phyloP scores from a whole-genome alignment of 192 early-diverging fungal genomes.

The Helicostylum pulchrum region DNA sequence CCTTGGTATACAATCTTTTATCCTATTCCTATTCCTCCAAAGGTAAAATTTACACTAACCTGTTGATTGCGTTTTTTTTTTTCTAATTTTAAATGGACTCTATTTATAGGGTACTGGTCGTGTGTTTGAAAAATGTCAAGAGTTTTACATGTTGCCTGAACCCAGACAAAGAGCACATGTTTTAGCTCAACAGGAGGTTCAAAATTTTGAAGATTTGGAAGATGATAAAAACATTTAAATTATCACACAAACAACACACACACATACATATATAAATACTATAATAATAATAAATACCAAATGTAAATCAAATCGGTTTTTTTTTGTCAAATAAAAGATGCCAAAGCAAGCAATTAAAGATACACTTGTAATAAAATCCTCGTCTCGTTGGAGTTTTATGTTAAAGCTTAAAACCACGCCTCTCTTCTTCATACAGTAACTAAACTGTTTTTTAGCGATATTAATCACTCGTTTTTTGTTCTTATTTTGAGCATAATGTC shows the following conservation, averaged over 20 bases:
- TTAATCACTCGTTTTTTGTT: too few species aligned
- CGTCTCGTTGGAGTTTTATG: too few species aligned
- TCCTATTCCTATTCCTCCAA: conserved; percentile 49
- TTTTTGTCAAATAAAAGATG: too few species aligned
- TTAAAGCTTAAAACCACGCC: too few species aligned
- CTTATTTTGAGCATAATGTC: too few species aligned
- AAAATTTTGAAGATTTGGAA: conserved; percentile 34
- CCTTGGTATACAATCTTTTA: conserved; percentile 51
- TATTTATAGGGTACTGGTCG: conserved; percentile 22
- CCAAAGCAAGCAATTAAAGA: too few species aligned
- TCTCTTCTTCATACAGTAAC: too few species aligned
- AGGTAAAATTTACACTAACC: conserved; percentile 18
- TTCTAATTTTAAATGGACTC: not conserved
- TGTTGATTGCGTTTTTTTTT: not conserved
- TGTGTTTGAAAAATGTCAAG: conserved; percentile 35
- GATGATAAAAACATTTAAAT: conserved; percentile 20
- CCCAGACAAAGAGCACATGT: conserved; percentile 22
- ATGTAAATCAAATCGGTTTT: too few species aligned
- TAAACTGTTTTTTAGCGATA: too few species aligned
- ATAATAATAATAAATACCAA: not conserved
- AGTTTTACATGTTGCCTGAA: conserved; percentile 29
- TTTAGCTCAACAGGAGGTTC: conserved; percentile 22
- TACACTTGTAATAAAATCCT: too few species aligned
- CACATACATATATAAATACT: not conserved
- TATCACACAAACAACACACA: not conserved